A percentile compares a stretch with the other conserved stretches of the same genome.
Conservation (phyloP, 2,329 filamentous ascomycete genomes). For the Lithohypha guttulata region DNA sequence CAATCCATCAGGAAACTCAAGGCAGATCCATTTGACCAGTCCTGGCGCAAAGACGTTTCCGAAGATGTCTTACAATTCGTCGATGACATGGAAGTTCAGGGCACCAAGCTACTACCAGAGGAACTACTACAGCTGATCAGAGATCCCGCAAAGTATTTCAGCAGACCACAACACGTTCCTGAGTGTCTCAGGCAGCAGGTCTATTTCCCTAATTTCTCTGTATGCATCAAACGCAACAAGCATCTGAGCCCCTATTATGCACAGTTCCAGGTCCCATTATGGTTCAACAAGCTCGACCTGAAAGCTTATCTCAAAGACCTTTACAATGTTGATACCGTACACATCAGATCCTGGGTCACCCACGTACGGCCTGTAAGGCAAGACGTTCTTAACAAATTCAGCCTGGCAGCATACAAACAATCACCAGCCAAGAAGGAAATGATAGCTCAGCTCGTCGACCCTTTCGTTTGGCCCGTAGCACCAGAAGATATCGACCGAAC, state of each 20-base stretch:
- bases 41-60: constrained; percentile 19
- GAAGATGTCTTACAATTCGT: constrained; percentile 19
- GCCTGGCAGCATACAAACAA: constrained; percentile 53
- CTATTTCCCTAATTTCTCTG: constrained; percentile 59
- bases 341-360: constrained; percentile 70
- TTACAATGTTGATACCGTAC: constrained; percentile 63
- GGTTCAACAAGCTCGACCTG: constrained; percentile 91
- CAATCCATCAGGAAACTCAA: too few species aligned
- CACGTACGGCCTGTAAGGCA: constrained; percentile 49
- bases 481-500: constrained; percentile 45
- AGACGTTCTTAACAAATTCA: constrained; percentile 24
- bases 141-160: constrained; percentile 17
- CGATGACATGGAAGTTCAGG: constrained; percentile 11
- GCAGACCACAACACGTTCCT: constrained; percentile 22
- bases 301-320: constrained; percentile 86
- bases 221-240: constrained; percentile 66
- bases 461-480: constrained; percentile 75
- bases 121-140: constrained; percentile 11
- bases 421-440: constrained; percentile 75
- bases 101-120: constrained; percentile 8
- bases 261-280: constrained; percentile 79
- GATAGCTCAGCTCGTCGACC: constrained; percentile 78
- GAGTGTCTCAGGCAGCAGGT: constrained; percentile 31
- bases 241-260: constrained; percentile 69
- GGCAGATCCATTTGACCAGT: constrained; percentile 3